Evolutionary conservation across 2,329 filamentous ascomycete species (phyloP), one percentile per base, ranked within the genome.

Genomic region (Apiospora kogelbergensis): DNA sequence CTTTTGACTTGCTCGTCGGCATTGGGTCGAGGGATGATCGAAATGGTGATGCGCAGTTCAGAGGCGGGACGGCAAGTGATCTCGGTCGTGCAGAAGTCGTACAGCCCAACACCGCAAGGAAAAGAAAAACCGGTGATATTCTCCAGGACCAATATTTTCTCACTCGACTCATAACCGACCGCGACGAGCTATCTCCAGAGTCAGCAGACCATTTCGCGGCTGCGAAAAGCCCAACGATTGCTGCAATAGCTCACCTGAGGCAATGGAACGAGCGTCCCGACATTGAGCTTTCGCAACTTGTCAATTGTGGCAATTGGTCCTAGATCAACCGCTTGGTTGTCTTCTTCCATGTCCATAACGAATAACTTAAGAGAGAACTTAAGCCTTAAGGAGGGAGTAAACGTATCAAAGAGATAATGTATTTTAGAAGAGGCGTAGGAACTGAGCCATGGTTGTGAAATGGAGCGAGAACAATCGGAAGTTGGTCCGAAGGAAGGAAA

Each of bases 131-230:
- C 75, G 1, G 72, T 77, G n/a, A 78, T 64, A 57, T 73, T 93
- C 78, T 93, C 91, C 71, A 93, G 80, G 67, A 93, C 89, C 5
- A 90, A 92, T 82, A 89, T 91, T 84, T 93, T 93, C 78, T 91
- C 91, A 74, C 90, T 91, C 9, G 90, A 93, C 77, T 93, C 91
- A 76, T 91, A 92, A 73, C 91, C 91, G 64, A 93, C 90, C 42
- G 93, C 91, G 70, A 89, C 90, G 73, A 93, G 92, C 82, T 71
- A n/a, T n/a, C n/a, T n/a, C n/a, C n/a, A n/a, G n/a, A n/a, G n/a
- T n/a, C n/a, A n/a, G n/a, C n/a, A n/a, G n/a, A n/a, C n/a, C n/a
- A n/a, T n/a, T n/a, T n/a, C n/a, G n/a, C n/a, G n/a, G n/a, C n/a
- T n/a, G n/a, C n/a, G n/a, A n/a, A n/a, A n/a, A n/a, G n/a, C n/a